Conservation (phyloP, 2,329 filamentous ascomycete genomes). For the Epichloe sylvatica region DNA sequence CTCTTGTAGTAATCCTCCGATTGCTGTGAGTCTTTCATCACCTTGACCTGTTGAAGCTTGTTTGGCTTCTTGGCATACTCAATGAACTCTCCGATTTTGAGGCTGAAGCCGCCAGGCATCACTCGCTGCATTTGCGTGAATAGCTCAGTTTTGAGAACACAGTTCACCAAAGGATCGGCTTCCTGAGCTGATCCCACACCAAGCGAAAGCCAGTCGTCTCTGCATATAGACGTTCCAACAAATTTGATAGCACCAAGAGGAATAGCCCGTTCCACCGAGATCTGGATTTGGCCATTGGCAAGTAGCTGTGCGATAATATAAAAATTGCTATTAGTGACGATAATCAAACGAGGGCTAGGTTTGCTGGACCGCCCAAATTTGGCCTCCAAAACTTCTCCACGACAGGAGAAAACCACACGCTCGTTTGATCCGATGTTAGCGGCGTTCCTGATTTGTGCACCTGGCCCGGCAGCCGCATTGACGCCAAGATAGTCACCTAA, state of each 20-base stretch:
- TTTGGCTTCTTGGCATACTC: slow-evolving; percentile 97
- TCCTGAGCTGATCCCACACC: slow-evolving; percentile 83
- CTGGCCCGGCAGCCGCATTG: slow-evolving; percentile 64
- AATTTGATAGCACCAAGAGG: slow-evolving; percentile 81
- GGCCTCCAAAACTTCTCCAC: slow-evolving; percentile 76
- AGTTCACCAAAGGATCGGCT: slow-evolving; percentile 84
- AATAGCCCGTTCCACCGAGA: slow-evolving; percentile 67
- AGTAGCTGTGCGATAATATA: slow-evolving; percentile 80
- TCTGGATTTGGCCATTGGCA: slow-evolving; percentile 68
- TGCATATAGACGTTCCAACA: slow-evolving; percentile 63
- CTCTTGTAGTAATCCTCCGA: slow-evolving; percentile 86
- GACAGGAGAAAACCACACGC: slow-evolving; percentile 73
- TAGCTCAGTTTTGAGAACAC: slow-evolving; percentile 91
- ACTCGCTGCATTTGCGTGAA: slow-evolving; percentile 79
- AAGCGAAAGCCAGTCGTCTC: slow-evolving; percentile 94
- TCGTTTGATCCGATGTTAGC: slow-evolving; percentile 61
- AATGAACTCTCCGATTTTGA: slow-evolving; percentile 73
- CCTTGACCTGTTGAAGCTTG: slow-evolving; percentile 80
- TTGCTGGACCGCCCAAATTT: slow-evolving; percentile 97
- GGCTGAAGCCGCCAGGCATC: slow-evolving; percentile 64
- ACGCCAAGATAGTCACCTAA: slow-evolving; percentile 89
- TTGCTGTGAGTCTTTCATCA: slow-evolving; percentile 69
- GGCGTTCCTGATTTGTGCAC: slow-evolving; percentile 63
- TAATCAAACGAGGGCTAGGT: slow-evolving; percentile 67
- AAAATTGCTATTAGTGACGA: slow-evolving; percentile 74